A percentile compares a stretch with the other conserved stretches of the same genome.
phyloP scores from a whole-genome alignment of 2,329 filamentous ascomycete species.

The Coniochaeta hoffmannii region DNA sequence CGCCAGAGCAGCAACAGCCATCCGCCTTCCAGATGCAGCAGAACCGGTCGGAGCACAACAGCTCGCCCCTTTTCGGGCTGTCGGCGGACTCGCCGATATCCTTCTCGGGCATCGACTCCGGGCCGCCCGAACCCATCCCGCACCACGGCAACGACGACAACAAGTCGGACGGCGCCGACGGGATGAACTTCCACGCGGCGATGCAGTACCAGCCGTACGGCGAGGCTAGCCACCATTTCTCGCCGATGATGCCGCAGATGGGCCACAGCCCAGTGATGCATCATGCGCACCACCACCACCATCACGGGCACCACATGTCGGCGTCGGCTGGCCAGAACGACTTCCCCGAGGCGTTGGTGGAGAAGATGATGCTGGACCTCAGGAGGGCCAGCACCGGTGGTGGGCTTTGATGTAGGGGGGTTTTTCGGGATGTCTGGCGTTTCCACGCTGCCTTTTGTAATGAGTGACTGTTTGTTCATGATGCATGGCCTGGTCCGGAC shows the following conservation, averaged over 20 bases:
- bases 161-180: neutral
- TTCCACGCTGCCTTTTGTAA: neutral
- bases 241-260: conserved; percentile 1
- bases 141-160: neutral
- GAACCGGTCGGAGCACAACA: neutral
- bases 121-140: neutral
- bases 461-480: neutral
- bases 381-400: conserved; percentile 26
- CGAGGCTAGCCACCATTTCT: neutral
- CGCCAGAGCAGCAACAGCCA: neutral
- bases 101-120: neutral
- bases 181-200: neutral
- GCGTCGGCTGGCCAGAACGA: neutral
- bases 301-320: neutral
- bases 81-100: neutral
- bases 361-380: conserved; percentile 45
- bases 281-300: neutral
- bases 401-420: neutral
- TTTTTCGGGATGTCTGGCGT: neutral
- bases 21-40: neutral
- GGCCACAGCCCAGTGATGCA: neutral
- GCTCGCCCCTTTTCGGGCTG: neutral
- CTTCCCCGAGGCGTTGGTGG: conserved; percentile 38
- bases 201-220: neutral
- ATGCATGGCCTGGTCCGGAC: neutral